phyloP scores from a whole-genome alignment of 495 filamentous ascomycete species.

The Aspergillus egyptiacus region DNA sequence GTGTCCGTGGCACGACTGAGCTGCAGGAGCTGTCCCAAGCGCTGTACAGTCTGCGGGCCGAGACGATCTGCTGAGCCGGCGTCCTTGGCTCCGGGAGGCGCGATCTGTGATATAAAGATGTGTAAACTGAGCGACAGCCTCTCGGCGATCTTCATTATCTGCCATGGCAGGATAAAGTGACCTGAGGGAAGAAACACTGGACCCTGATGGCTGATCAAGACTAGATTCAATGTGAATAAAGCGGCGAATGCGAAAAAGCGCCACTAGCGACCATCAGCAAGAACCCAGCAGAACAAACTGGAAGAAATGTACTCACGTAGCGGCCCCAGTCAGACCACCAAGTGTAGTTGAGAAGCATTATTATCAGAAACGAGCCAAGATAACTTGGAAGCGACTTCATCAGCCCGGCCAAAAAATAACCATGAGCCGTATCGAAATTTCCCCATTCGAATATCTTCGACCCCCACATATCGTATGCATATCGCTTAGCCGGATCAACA shows the following conservation, averaged over 20 bases:
- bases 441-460: constrained; percentile 64
- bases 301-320: constrained; percentile 40
- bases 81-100: constrained; percentile 30
- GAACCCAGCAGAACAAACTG: neutral
- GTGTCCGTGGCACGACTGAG: constrained; percentile 51
- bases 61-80: constrained; percentile 20
- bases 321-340: constrained; percentile 81
- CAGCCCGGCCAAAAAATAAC: constrained; percentile 64
- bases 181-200: constrained; percentile 35
- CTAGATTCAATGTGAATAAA: constrained; percentile 67
- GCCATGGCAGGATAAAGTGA: constrained; percentile 77
- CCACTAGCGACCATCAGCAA: constrained; percentile 49
- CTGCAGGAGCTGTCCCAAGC: constrained; percentile 37
- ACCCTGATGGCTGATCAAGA: constrained; percentile 60
- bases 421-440: constrained; percentile 62
- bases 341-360: constrained; percentile 64
- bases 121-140: constrained; percentile 74
- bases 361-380: constrained; percentile 49
- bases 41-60: constrained; percentile 34
- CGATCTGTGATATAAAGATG: constrained; percentile 83
- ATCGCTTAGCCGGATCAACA: constrained; percentile 68
- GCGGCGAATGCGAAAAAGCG: constrained; percentile 70
- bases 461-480: constrained; percentile 92
- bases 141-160: constrained; percentile 70
- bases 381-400: constrained; percentile 60